Percentiles rank a stretch among this genome's conserved stretches.
These are phyloP conservation scores for Sugiyamaella xylanicola DNA, from an alignment of 1,139 yeast species.

Conservation along the genomic window DNA sequence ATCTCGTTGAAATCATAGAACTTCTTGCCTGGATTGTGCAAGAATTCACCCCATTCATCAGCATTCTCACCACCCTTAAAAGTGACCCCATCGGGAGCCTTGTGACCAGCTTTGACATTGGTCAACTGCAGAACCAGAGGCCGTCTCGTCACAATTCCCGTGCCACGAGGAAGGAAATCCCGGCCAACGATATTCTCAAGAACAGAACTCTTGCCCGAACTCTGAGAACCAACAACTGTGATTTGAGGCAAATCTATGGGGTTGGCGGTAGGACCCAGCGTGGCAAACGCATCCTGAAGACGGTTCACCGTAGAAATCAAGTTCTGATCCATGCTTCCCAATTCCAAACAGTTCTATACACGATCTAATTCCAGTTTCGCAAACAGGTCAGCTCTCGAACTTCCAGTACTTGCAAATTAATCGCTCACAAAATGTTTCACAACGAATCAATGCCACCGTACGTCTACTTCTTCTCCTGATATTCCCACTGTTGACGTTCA, in stretches of 20 bases:
- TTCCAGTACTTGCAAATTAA: too few relatives aligned
- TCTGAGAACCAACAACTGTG: slow-evolving; percentile 95
- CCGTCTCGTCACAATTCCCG: slow-evolving; percentile 94
- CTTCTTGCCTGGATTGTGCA: slow-evolving; percentile 87
- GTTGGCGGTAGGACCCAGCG: slow-evolving; percentile 63
- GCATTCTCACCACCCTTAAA: slow-evolving; percentile 67
- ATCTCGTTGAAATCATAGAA: slow-evolving; percentile 88
- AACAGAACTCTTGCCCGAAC: slow-evolving; percentile 92
- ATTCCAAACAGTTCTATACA: too few relatives aligned
- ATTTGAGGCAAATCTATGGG: slow-evolving; percentile 85
- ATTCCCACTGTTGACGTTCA: neutral
- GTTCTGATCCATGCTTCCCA: slow-evolving; percentile 70
- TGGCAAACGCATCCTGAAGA: slow-evolving; percentile 84
- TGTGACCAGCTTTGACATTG: slow-evolving; percentile 64
- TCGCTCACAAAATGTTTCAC: too few relatives aligned
- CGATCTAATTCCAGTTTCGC: too few relatives aligned
- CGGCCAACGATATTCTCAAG: slow-evolving; percentile 95
- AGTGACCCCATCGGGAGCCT: slow-evolving; percentile 85
- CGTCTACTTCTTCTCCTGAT: neutral
- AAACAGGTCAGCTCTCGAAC: too few relatives aligned
- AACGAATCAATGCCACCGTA: neutral
- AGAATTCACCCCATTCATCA: slow-evolving; percentile 98
- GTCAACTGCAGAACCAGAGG: slow-evolving; percentile 83
- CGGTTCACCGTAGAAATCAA: slow-evolving; percentile 88
- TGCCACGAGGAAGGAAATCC: slow-evolving; percentile 93